A percentile compares a stretch with the other conserved stretches of the same genome.
Evolutionary conservation across 768 basidiomycete genomes (phyloP).

Genomic region (Dentipellis sp.): DNA sequence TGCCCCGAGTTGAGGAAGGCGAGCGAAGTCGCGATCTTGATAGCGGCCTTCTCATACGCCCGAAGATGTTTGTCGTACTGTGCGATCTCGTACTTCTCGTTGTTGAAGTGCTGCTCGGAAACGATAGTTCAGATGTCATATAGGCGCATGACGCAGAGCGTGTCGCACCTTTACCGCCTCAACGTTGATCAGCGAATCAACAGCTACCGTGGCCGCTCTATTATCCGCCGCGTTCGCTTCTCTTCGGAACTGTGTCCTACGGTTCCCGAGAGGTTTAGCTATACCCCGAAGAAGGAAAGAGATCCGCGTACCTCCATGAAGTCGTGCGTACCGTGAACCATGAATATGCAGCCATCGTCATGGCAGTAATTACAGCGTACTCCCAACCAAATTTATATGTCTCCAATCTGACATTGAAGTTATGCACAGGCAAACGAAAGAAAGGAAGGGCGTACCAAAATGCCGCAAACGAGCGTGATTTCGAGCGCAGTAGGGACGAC

Average conservation of each 20-base stretch:
- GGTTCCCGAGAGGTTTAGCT: neutral
- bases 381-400: conserved; percentile 98
- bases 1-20: conserved; percentile 94
- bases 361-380: conserved; percentile 83
- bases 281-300: neutral
- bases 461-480: conserved; percentile 95
- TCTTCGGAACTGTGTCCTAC: conserved; percentile 84
- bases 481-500: conserved; percentile 95
- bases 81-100: conserved; percentile 82
- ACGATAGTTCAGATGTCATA: neutral
- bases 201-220: conserved; percentile 86
- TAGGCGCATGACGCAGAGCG: neutral
- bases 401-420: conserved; percentile 27
- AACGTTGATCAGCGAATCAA: conserved; percentile 95
- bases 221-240: conserved; percentile 97
- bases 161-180: conserved; percentile 88
- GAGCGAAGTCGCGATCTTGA: conserved; percentile 94
- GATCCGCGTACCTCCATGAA: conserved; percentile 68
- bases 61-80: conserved; percentile 88
- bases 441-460: conserved; percentile 51
- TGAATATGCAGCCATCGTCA: conserved; percentile 83
- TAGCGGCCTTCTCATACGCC: conserved; percentile 82
- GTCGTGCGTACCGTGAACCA: conserved; percentile 98
- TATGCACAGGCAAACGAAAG: neutral
- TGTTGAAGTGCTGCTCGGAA: conserved; percentile 80